phyloP scores from a whole-genome alignment of 2,329 filamentous ascomycete species.

The Tolypocladium pustulatum region DNA sequence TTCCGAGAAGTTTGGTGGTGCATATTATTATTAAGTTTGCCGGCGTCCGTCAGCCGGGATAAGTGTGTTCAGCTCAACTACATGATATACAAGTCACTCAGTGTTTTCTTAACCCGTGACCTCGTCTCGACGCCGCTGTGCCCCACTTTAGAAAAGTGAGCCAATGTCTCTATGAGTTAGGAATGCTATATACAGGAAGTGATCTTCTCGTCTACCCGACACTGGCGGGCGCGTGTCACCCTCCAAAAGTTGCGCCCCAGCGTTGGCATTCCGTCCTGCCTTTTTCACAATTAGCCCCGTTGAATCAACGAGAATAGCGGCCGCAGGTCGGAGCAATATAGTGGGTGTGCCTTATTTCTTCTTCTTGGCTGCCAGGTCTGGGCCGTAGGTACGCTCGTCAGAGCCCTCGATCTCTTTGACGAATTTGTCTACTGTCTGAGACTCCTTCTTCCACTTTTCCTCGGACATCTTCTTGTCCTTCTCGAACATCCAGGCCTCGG shows the following conservation, averaged over 20 bases:
- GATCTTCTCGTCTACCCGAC: not conserved
- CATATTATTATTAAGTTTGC: slow-evolving; percentile 10
- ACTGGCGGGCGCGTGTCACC: not conserved
- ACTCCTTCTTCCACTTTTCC: slow-evolving; percentile 69
- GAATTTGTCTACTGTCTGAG: slow-evolving; percentile 63
- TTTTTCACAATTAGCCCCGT: not conserved
- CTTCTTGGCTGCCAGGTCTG: slow-evolving; percentile 25
- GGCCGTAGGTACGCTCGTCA: slow-evolving; percentile 39
- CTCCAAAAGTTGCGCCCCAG: not conserved
- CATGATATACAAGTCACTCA: slow-evolving; percentile 11
- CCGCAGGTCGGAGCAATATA: not conserved
- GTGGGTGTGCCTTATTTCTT: not conserved
- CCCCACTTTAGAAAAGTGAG: not conserved
- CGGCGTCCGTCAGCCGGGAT: slow-evolving; percentile 1
- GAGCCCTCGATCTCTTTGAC: slow-evolving; percentile 58
- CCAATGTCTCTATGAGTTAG: not conserved
- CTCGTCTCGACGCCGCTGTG: not conserved
- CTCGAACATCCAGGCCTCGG: slow-evolving; percentile 75
- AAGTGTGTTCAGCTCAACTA: slow-evolving; percentile 4
- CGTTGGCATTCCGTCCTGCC: not conserved
- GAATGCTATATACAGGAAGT: not conserved
- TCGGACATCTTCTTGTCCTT: slow-evolving; percentile 78
- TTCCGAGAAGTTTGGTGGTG: slow-evolving; percentile 10
- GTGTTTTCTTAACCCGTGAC: not conserved
- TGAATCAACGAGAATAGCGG: not conserved